Percentiles rank a stretch among this genome's conserved stretches.
Conservation (phyloP, 768 basidiomycete genomes). For the Lactarius evosmus region DNA sequence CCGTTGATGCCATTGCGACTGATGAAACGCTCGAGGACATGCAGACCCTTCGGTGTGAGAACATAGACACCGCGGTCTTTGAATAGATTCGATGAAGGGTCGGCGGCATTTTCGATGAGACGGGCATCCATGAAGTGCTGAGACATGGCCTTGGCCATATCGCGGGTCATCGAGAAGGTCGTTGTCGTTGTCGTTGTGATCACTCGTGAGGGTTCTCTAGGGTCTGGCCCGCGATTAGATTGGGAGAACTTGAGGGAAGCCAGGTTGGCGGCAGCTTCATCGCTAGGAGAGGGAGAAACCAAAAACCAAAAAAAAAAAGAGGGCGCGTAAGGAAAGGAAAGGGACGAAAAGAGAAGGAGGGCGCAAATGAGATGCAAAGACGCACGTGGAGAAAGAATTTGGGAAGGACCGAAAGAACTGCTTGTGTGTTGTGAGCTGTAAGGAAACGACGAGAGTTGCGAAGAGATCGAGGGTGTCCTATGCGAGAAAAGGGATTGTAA, state of each 20-base stretch:
- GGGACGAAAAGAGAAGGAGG: constrained; percentile 23
- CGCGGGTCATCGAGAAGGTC: constrained; percentile 98
- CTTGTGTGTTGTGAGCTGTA: constrained; percentile 83
- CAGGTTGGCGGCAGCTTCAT: constrained; percentile 91
- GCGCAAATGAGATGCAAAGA: constrained; percentile 26
- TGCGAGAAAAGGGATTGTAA: constrained; percentile 7
- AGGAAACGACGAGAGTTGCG: constrained; percentile 92
- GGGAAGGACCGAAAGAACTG: constrained; percentile 95
- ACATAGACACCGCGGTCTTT: constrained; percentile 97
- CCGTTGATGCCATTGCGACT: constrained; percentile 98
- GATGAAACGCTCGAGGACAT: constrained; percentile 99
- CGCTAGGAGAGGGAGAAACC: constrained; percentile 48
- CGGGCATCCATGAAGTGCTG: constrained; percentile 99
- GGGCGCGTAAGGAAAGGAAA: constrained; percentile 1
- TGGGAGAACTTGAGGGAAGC: constrained; percentile 98
- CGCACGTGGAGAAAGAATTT: constrained; percentile 94
- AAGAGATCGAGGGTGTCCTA: constrained; percentile 98
- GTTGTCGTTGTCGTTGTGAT: constrained; percentile 99
- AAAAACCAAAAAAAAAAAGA: constrained; percentile 21
- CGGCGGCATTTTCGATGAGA: constrained; percentile 93
- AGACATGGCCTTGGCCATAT: constrained; percentile 99
- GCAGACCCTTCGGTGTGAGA: constrained; percentile 95
- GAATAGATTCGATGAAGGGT: constrained; percentile 85
- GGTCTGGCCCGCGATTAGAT: constrained; percentile 97
- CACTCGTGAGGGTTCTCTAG: constrained; percentile 95